phyloP scores from a whole-genome alignment of 495 filamentous ascomycete genomes.

The Penicillium diatomitis region DNA sequence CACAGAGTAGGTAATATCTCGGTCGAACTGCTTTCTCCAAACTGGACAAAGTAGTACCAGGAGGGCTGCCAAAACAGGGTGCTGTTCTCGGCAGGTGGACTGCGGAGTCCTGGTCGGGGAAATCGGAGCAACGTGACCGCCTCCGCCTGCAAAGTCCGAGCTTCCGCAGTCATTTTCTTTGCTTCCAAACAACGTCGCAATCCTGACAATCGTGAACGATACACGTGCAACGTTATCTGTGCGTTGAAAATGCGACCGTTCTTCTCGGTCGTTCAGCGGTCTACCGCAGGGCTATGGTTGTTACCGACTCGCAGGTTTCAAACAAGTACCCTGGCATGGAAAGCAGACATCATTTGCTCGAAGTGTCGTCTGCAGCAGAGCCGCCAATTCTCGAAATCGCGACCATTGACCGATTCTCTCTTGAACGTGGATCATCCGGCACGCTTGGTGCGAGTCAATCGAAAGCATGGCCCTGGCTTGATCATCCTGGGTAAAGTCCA shows the following conservation, averaged over 20 bases:
- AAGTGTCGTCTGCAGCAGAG: slow-evolving; percentile 32
- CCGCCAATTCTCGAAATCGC: slow-evolving; percentile 20
- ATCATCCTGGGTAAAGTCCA: slow-evolving; percentile 58
- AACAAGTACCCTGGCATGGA: slow-evolving; percentile 12
- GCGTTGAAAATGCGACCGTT: slow-evolving; percentile 23
- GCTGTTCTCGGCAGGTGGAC: slow-evolving; percentile 2
- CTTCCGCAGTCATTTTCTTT: background rate
- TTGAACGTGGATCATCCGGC: slow-evolving; percentile 83
- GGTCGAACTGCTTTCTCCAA: no score
- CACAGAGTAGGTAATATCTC: background rate
- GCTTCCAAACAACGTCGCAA: background rate
- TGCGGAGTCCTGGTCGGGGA: slow-evolving; percentile 12
- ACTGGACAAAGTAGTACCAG: no score
- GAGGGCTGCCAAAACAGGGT: background rate
- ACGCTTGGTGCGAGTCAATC: slow-evolving; percentile 59
- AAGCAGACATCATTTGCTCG: slow-evolving; percentile 27
- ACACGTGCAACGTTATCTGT: background rate
- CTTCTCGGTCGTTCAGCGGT: slow-evolving; percentile 21
- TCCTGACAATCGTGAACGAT: background rate
- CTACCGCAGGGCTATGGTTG: slow-evolving; percentile 13
- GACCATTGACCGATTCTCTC: slow-evolving; percentile 17
- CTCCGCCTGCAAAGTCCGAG: slow-evolving; percentile 4
- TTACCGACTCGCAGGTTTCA: slow-evolving; percentile 13
- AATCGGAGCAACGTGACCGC: slow-evolving; percentile 12
- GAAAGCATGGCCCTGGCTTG: slow-evolving; percentile 70